Base-by-base conservation (phyloP, 1,139 yeast genomes). In the Casaregolazyma suthepensis region DNA sequence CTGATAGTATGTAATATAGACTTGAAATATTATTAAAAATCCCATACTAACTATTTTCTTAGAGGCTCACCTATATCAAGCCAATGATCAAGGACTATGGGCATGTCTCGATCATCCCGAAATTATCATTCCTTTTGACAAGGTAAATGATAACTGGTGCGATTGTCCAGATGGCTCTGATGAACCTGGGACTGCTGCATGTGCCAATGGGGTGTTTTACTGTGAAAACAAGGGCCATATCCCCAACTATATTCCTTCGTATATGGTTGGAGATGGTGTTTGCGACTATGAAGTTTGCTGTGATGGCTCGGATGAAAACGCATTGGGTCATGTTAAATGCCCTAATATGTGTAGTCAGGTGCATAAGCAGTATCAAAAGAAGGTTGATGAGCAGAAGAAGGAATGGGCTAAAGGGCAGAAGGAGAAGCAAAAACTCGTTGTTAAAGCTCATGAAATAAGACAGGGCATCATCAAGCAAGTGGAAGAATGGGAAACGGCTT, bases 141-240 rank as follows among this genome's bases (percentile, higher is more conserved):
- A 84, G 64, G 78, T 93, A 60, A 91, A 93, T 66, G 98, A 93
- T 66, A 85, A 90, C 63, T 84, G 79, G 63, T 91, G 98, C 69
- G 99, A 93, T 66, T 93, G 99, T 72, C 97, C 98, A 0, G 99
- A 93, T 70, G 99, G 99, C 0, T 84, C 94, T 2, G 99, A 93
- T 69, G 99, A 93, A 67, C 97, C 98, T 0, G 97, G 97, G 0
- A 93, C 98, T 0, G 76, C 86, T 52, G 97, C 97, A 0, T 93
- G 98, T 67, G 72, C 63, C 18, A 74, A 75, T 13, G 76, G 77
- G 13, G 58, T 59, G 50, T 93, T 90, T 63, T 90, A 82, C 68
- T 93, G 99, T 71, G 79, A 72, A 22, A 94, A 94, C 63, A 73
- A 76, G 50, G 96, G 96, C 1, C 87, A 83, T 49, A 58, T 66